Conservation (phyloP, 2,329 filamentous ascomycete genomes). For the Aaosphaeria arxii region DNA sequence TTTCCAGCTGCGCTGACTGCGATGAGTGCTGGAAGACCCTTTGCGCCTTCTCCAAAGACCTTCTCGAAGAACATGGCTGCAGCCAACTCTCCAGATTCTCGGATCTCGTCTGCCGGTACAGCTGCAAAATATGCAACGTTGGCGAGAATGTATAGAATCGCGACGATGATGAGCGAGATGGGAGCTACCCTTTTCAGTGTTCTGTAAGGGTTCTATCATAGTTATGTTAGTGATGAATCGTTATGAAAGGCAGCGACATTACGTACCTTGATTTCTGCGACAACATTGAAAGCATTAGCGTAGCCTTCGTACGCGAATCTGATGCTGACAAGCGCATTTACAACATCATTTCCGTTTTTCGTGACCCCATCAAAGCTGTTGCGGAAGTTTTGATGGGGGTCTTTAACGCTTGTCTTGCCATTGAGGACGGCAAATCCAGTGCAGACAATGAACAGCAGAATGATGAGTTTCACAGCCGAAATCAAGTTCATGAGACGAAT, state of each 20-base stretch:
- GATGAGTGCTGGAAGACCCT: slow-evolving; percentile 50
- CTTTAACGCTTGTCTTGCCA: slow-evolving; percentile 21
- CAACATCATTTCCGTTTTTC: slow-evolving; percentile 25
- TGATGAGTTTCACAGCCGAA: slow-evolving; percentile 55
- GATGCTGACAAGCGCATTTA: slow-evolving; percentile 28
- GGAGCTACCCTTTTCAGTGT: slow-evolving; percentile 50
- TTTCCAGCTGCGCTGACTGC: slow-evolving; percentile 26
- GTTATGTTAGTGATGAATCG: too few species aligned
- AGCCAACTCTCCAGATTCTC: slow-evolving; percentile 51
- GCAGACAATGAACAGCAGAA: slow-evolving; percentile 53
- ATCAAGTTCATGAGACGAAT: slow-evolving; percentile 28
- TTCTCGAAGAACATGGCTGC: slow-evolving; percentile 59
- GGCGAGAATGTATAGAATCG: slow-evolving; percentile 29
- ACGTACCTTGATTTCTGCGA: slow-evolving; percentile 27
- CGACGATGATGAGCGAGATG: slow-evolving; percentile 51
- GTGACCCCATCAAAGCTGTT: slow-evolving; percentile 25
- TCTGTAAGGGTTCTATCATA: slow-evolving; percentile 52
- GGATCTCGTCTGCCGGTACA: slow-evolving; percentile 47
- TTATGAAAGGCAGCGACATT: not conserved
- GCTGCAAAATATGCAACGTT: slow-evolving; percentile 26
- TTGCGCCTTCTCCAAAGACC: slow-evolving; percentile 55
- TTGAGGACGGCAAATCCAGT: slow-evolving; percentile 29
- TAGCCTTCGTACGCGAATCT: slow-evolving; percentile 30
- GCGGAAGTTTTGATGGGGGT: slow-evolving; percentile 23
- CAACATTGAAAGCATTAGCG: slow-evolving; percentile 32